Conservation (phyloP, 129 eudicot species). For the Flaveria brownii region DNA sequence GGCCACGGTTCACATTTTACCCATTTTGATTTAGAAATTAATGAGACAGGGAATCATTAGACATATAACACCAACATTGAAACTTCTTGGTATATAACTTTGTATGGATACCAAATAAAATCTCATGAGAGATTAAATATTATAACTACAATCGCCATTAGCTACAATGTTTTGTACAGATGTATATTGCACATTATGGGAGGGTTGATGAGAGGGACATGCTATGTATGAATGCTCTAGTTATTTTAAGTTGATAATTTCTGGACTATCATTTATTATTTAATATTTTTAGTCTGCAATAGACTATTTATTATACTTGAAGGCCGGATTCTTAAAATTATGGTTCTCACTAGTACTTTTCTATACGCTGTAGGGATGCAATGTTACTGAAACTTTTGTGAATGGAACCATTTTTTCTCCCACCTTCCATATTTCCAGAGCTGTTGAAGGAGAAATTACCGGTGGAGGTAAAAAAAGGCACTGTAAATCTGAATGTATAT, state of each 20-base stretch:
- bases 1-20: not conserved
- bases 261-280: not conserved
- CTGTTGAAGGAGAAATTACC: conserved; percentile 54
- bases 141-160: not conserved
- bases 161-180: not conserved
- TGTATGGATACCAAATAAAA: not conserved
- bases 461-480: conserved; percentile 49
- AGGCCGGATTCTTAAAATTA: not conserved
- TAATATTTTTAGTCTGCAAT: not conserved
- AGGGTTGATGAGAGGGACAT: not conserved
- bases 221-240: not conserved
- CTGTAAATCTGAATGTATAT: conserved; percentile 9
- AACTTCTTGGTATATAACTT: not conserved
- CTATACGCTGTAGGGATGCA: conserved; percentile 40
- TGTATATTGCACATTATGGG: not conserved
- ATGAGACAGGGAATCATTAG: conserved; percentile 10
- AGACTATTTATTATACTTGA: not conserved
- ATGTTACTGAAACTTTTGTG: conserved; percentile 42
- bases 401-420: conserved; percentile 90
- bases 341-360: conserved; percentile 11
- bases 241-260: not conserved
- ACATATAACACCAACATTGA: conserved; percentile 1
- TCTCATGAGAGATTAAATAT: not conserved
- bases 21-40: not conserved
- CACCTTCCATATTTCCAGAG: conserved; percentile 63